Conservation (phyloP, 345 rosid genomes). For the Adansonia digitata region DNA sequence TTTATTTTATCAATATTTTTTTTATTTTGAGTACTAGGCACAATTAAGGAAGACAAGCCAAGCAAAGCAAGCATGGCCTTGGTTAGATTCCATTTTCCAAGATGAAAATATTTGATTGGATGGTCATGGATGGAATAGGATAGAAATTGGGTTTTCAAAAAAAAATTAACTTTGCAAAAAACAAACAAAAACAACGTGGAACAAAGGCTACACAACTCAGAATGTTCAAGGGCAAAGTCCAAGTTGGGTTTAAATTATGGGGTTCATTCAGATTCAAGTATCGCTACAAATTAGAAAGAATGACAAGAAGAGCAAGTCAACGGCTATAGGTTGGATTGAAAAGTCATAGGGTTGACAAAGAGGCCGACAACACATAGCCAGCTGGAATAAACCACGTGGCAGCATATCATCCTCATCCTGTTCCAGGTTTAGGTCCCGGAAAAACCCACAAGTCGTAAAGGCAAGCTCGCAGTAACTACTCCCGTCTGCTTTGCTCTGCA, state of each 20-base stretch:
- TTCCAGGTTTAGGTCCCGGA: fast-evolving
- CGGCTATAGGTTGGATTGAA: neutral
- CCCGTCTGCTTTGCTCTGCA: too few relatives aligned
- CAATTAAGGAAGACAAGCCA: neutral
- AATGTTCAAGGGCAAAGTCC: neutral
- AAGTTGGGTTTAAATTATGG: neutral
- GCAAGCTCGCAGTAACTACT: neutral
- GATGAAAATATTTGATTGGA: neutral
- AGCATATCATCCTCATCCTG: too few relatives aligned
- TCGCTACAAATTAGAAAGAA: too few relatives aligned
- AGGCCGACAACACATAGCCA: neutral
- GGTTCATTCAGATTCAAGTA: too few relatives aligned
- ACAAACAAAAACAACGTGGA: neutral
- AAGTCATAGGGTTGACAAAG: neutral
- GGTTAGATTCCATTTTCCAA: neutral
- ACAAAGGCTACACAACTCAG: neutral
- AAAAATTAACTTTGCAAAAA: neutral
- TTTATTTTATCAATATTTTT: too few relatives aligned
- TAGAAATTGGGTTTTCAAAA: neutral
- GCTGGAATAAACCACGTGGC: neutral
- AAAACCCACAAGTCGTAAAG: neutral
- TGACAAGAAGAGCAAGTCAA: neutral
- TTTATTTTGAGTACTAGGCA: too few relatives aligned
- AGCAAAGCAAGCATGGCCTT: neutral
- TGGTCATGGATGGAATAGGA: neutral